Base-by-base conservation (phyloP, 176 grass and related monocot species). In the Leersia perrieri region DNA sequence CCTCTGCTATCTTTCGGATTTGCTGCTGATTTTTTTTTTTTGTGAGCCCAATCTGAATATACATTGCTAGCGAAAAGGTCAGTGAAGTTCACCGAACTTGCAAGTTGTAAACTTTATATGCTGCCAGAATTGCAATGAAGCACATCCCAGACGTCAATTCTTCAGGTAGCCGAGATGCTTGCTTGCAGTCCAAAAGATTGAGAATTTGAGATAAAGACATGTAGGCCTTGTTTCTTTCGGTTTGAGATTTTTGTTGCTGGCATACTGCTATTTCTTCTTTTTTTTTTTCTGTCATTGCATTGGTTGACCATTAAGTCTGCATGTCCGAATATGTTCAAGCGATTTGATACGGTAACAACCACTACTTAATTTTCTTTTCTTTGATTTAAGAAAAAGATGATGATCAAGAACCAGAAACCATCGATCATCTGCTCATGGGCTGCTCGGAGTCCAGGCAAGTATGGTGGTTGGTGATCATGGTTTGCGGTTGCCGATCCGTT, bases 271-370 rank as follows among this genome's bases (percentile, higher is more conserved):
- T 64, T 64, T 79, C 9, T 16, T 33, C 23, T 42, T 53, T 85
- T 9, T 57, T 11, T 51, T 51, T 78, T 51, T 51, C 72, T 85
- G 83, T 64, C 49, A 70, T 77, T 70, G 64, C 36, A 9, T 51
- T 66, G 29, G 66, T 85, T 79, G 66, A 79, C 75, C 57, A 72
- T 63, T 63, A 35, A 34, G 9, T 72, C 66, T 51, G 63, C 75
- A 36, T 25, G 35, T 70, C 49, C 7, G 42, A 68, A 58, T 11
- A 41, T 67, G 63, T 66, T 33, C 31, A 72, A 16, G 55, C 39
- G 67, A 78, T 85, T 30, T 64, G 57, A 49, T 78, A 63, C 4
- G 29, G 30, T 23, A 72, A 72, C 83, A 47, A 72, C 39, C 22
- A 5, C 23, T 30, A n/a, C 66, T 83, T 53, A 36, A 30, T 75